phyloP scores from a whole-genome alignment of 345 rosid species.

The Populus pruinosa region DNA sequence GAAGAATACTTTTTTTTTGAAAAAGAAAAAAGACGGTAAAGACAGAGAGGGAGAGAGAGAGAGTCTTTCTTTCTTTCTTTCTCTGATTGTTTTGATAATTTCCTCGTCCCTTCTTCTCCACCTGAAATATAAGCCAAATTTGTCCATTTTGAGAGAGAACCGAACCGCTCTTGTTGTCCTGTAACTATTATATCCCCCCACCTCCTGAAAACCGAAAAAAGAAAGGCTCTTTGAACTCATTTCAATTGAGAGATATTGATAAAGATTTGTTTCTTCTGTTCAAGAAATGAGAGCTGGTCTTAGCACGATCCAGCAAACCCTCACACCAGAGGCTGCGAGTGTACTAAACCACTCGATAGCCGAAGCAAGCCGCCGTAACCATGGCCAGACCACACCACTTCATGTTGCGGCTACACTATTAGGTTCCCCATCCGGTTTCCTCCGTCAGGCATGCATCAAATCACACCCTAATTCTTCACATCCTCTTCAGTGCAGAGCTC shows the following conservation, averaged over 20 bases:
- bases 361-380: conserved; percentile 87
- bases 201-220: background rate
- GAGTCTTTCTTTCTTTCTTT: background rate
- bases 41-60: no score
- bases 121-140: background rate
- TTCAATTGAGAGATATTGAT: background rate
- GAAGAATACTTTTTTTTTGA: background rate
- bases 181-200: background rate
- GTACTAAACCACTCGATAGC: conserved; percentile 85
- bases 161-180: background rate
- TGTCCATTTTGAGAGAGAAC: background rate
- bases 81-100: background rate
- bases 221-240: background rate
- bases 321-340: conserved; percentile 91
- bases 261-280: background rate
- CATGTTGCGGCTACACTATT: conserved; percentile 95
- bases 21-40: no score
- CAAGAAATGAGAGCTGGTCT: conserved; percentile 89
- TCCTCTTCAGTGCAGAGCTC: conserved; percentile 97
- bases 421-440: conserved; percentile 74
- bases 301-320: conserved; percentile 93
- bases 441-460: conserved; percentile 95
- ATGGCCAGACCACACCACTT: conserved; percentile 91
- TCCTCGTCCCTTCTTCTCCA: background rate
- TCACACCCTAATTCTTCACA: conserved; percentile 98